Evolutionary conservation across 2,329 filamentous ascomycete genomes (phyloP).

Genomic region (Xylariaceae sp.): DNA sequence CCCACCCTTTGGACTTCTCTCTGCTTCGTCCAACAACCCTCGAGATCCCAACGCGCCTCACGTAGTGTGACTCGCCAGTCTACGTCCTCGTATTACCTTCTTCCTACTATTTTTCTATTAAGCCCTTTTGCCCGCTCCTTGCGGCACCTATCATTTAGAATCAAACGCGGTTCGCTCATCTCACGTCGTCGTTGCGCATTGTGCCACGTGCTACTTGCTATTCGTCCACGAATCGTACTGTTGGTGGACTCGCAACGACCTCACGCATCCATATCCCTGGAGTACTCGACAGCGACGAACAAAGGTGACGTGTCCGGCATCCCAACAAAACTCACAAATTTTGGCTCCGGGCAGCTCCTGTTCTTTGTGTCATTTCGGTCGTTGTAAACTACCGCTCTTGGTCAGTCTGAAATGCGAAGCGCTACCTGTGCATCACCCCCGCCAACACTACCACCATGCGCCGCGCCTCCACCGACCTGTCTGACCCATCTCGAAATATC

Average conservation of each 20-base stretch:
- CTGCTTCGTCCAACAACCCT: background rate
- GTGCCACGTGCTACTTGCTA: background rate
- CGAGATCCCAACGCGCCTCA: slow-evolving; percentile 8
- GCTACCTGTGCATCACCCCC: slow-evolving; percentile 27
- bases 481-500: slow-evolving; percentile 49
- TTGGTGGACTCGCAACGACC: background rate
- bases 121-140: slow-evolving; percentile 1
- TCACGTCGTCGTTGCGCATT: too few relatives aligned
- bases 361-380: slow-evolving; percentile 16
- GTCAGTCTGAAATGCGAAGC: slow-evolving; percentile 27
- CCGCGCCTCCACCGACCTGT: slow-evolving; percentile 49
- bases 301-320: slow-evolving; percentile 18
- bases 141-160: background rate
- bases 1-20: slow-evolving; percentile 4
- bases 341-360: background rate
- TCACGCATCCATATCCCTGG: slow-evolving; percentile 3
- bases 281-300: slow-evolving; percentile 15
- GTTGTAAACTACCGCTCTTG: slow-evolving; percentile 11
- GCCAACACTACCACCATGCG: slow-evolving; percentile 46
- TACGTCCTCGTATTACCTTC: background rate
- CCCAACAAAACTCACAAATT: background rate
- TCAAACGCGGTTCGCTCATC: slow-evolving; percentile 4
- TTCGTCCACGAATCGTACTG: background rate
- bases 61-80: background rate
- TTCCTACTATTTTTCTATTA: background rate